Percentiles rank a stretch among this genome's conserved stretches.
Evolutionary conservation across 331 rosid species (phyloP).

Genomic region (Rosa hybrid): DNA sequence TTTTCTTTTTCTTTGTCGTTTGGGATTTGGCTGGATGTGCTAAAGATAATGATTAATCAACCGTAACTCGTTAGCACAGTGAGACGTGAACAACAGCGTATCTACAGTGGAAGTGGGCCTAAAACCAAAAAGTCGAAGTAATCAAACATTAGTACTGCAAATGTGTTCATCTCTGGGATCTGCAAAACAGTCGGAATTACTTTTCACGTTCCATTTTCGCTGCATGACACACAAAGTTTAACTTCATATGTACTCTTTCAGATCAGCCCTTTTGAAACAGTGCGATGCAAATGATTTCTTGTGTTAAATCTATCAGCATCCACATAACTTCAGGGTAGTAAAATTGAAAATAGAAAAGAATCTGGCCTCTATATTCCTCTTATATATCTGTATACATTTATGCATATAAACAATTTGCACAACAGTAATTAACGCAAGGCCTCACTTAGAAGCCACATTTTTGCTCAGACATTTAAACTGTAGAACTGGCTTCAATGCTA

Average conservation of each 20-base stretch:
- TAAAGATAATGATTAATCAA: too few species aligned
- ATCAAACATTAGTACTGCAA: neutral
- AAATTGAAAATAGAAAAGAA: neutral
- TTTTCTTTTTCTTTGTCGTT: too few species aligned
- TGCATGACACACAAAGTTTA: neutral
- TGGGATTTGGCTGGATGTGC: too few species aligned
- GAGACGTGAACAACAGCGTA: too few species aligned
- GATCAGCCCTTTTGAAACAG: neutral
- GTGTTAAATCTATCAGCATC: neutral
- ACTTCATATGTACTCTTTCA: too few species aligned
- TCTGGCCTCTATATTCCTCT: neutral
- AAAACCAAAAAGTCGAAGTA: too few species aligned
- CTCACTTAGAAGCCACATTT: constrained; percentile 10
- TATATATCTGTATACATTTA: constrained; percentile 1
- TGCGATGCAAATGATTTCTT: neutral
- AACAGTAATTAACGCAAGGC: neutral
- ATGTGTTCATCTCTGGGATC: neutral
- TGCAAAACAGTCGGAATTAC: neutral
- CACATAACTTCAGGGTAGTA: neutral
- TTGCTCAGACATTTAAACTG: constrained; percentile 10
- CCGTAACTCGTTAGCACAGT: too few species aligned
- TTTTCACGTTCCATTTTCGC: neutral
- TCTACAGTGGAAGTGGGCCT: too few species aligned
- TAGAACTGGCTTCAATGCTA: constrained; percentile 47
- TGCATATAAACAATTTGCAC: constrained; percentile 6